Evolutionary conservation across 2,329 filamentous ascomycete genomes (phyloP), one percentile per base, ranked within the genome.

Genomic region (Thelonectria olida): DNA sequence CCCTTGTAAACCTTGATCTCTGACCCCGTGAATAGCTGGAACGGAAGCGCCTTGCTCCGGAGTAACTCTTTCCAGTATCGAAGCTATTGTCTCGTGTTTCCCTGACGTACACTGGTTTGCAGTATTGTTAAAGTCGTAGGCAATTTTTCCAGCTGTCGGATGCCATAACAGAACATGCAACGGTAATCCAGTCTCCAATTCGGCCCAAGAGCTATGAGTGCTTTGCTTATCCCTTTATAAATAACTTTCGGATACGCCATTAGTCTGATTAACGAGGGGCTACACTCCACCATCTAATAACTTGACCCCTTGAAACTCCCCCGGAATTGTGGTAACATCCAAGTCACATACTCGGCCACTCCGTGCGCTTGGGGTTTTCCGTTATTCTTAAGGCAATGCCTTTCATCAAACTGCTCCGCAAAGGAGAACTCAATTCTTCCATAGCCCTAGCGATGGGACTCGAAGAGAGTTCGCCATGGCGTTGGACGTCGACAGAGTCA

Each of bases 401-500:
- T 34, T 34, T 34, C 31, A 15, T 15, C 3, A 34, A 15, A 34
- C 31, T 10, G 8, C 4, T 6, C 12, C 12, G 12, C 3, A 34
- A 15, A 34, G 31, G 15, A 34, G 31, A 34, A 34, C 25, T 34
- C 31, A 15, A 34, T 34, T 15, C 31, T 34, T 10, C 12, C 31
- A 34, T 15, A 15, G 31, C 31, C 31, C 7, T 15, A 41, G 38
- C n/a, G 7, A 41, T 41, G 38, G 19, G 19, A 20, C 38, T 15
- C 38, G 17, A 2, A 20, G n/a, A 17, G 38, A 20, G 38, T 20
- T 41, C 38, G 9, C 19, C n/a, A 41, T 41, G 38, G n/a, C 38
- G 38, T 13, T 41, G 5, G 38, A 41, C 38, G 38, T 41, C 38
- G 38, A 41, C 38, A 68, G 31, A 54, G 47, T 62, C 12, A 62